Evolutionary conservation across 2,329 filamentous ascomycete species (phyloP), one percentile per base, ranked within the genome.

Genomic region (Diplodia corticola): DNA sequence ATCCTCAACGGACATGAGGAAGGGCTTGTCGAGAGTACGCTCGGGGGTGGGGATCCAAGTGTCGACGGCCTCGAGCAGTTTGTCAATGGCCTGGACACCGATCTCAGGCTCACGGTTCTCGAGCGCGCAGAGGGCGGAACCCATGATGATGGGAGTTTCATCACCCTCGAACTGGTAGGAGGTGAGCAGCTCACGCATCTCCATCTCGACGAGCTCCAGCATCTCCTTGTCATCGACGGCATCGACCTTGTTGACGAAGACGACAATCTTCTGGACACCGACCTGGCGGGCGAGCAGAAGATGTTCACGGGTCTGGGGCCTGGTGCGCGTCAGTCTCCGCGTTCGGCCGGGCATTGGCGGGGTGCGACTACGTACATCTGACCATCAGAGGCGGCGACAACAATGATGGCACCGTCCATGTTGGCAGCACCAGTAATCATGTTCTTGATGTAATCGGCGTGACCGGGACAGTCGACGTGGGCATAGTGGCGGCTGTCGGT

Each of bases 361-460:
- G 67, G 17, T 9, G 40, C 7, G 40, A 9, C 15, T 35, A 61
- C 81, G 68, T 81, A 86, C 95, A 99, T 99, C 85, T 99, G 96
- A 79, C 95, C 95, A 79, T 99, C 95, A 44, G 93, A 97, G 73
- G 95, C 95, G 73, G 96, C 96, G 74, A 99, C 96, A 72, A 99
- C 95, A 76, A 99, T 97, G 79, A 99, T 94, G 76, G 95, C 94
- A 76, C 95, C 95, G 76, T 99, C 95, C 95, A 99, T 99, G 86
- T 93, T 96, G 76, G 96, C 94, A 70, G 95, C 93, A 89, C 95
- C 95, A 72, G 95, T 99, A 81, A 99, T 99, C 95, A 99, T 99
- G 90, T 99, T 99, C 89, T 99, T 99, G 86, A 99, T 98, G 87
- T 99, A 99, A 92, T 99, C 95, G 82, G 95, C 95, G 90, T 99